Percentiles rank a stretch among this genome's conserved stretches.
Evolutionary conservation across 2,329 filamentous ascomycete species (phyloP).

Genomic region (Emmonsiellopsis sp.): DNA sequence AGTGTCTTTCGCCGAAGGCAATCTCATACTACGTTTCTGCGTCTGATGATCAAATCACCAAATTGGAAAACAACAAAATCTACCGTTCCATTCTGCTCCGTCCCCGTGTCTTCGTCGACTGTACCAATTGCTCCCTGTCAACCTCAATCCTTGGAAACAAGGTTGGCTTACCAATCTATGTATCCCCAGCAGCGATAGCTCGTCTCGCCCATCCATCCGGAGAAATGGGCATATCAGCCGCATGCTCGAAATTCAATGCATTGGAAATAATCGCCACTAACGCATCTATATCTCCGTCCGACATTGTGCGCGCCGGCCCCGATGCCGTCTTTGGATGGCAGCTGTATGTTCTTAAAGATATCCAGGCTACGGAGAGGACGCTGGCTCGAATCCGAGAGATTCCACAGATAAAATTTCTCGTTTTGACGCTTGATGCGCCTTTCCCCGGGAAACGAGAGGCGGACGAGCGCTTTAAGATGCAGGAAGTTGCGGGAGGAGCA

Average conservation of each 20-base stretch:
- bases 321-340: slow-evolving; percentile 90
- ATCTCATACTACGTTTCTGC: slow-evolving; percentile 96
- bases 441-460: slow-evolving; percentile 84
- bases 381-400: slow-evolving; percentile 65
- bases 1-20: slow-evolving; percentile 70
- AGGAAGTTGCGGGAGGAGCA: slow-evolving; percentile 45
- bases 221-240: slow-evolving; percentile 75
- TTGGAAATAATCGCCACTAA: slow-evolving; percentile 87
- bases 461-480: slow-evolving; percentile 62
- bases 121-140: slow-evolving; percentile 63
- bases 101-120: slow-evolving; percentile 81
- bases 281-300: slow-evolving; percentile 83
- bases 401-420: slow-evolving; percentile 70
- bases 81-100: slow-evolving; percentile 78
- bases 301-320: slow-evolving; percentile 64
- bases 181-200: slow-evolving; percentile 84
- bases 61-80: slow-evolving; percentile 67
- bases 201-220: slow-evolving; percentile 76
- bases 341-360: slow-evolving; percentile 79
- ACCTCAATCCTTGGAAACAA: slow-evolving; percentile 67
- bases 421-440: slow-evolving; percentile 82
- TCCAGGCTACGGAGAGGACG: slow-evolving; percentile 73
- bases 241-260: slow-evolving; percentile 64
- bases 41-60: slow-evolving; percentile 70
- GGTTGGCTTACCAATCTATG: slow-evolving; percentile 69